Evolutionary conservation across 2,329 filamentous ascomycete species (phyloP).

Genomic region (Fusarium zealandicum): DNA sequence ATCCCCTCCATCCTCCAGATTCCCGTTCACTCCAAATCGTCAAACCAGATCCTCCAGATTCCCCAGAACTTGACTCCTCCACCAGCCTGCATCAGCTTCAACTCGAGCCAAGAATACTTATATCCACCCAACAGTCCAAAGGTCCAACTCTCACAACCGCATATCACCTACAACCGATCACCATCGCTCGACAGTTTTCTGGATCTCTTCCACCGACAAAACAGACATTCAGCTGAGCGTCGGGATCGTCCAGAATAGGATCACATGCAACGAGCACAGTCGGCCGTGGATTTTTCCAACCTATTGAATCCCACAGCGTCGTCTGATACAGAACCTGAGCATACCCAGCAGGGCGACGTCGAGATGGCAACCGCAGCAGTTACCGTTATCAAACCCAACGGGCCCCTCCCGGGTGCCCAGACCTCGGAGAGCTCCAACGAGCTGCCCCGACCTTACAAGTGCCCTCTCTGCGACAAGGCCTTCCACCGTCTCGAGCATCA

Average conservation of each 20-base stretch:
- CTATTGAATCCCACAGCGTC: constrained; percentile 68
- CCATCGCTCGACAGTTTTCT: constrained; percentile 13
- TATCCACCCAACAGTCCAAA: constrained; percentile 7
- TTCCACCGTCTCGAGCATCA: constrained; percentile 98
- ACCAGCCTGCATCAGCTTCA: constrained; percentile 22
- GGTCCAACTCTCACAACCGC: neutral
- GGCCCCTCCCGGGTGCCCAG: constrained; percentile 68
- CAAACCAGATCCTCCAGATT: constrained; percentile 38
- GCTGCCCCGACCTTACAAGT: constrained; percentile 96
- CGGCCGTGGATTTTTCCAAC: constrained; percentile 77
- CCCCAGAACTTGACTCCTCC: constrained; percentile 36
- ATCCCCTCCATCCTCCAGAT: constrained; percentile 41
- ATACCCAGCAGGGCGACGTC: constrained; percentile 44
- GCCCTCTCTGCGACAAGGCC: constrained; percentile 95
- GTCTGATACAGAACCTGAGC: constrained; percentile 36
- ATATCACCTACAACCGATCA: constrained; percentile 9
- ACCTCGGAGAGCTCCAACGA: constrained; percentile 66
- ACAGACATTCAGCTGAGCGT: constrained; percentile 14
- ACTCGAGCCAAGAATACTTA: constrained; percentile 7
- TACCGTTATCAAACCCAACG: constrained; percentile 67
- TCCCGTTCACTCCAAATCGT: constrained; percentile 36
- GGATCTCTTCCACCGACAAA: constrained; percentile 10
- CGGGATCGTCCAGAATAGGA: constrained; percentile 42
- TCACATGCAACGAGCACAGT: constrained; percentile 80
- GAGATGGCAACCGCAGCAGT: constrained; percentile 61